These are phyloP conservation scores for Salix suchowensis DNA, from an alignment of 345 rosid genomes.

Conservation along the genomic window DNA sequence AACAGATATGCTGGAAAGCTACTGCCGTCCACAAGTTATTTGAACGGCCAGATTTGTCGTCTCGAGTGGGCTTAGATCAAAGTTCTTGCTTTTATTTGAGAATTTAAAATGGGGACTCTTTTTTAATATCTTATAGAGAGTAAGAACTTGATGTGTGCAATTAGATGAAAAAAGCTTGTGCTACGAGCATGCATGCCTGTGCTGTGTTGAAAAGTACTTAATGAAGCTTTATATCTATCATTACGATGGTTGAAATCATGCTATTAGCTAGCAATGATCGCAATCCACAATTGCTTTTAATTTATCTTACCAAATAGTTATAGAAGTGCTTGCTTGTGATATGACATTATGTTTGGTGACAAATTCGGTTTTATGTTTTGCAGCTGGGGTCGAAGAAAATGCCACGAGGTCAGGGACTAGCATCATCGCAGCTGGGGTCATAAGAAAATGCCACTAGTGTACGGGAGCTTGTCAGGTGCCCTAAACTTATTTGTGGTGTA, in stretches of 20 bases:
- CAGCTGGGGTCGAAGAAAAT: constrained; percentile 80
- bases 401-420: constrained; percentile 62
- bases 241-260: no score
- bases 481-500: not conserved
- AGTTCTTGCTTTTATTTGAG: not conserved
- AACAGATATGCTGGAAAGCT: not conserved
- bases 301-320: not conserved
- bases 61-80: not conserved
- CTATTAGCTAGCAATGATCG: no score
- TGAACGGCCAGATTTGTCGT: not conserved
- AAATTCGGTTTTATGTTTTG: constrained; percentile 12
- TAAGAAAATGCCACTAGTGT: not conserved
- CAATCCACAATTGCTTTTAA: not conserved
- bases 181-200: no score
- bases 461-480: no score
- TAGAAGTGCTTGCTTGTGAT: not conserved
- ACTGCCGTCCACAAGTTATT: not conserved
- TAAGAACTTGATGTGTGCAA: not conserved
- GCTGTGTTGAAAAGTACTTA: no score
- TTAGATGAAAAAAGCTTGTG: not conserved
- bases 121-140: not conserved
- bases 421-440: not conserved
- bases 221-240: no score
- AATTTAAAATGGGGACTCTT: not conserved
- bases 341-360: not conserved